Conservation (phyloP, 768 basidiomycete species). For the Pholiota microspora region DNA sequence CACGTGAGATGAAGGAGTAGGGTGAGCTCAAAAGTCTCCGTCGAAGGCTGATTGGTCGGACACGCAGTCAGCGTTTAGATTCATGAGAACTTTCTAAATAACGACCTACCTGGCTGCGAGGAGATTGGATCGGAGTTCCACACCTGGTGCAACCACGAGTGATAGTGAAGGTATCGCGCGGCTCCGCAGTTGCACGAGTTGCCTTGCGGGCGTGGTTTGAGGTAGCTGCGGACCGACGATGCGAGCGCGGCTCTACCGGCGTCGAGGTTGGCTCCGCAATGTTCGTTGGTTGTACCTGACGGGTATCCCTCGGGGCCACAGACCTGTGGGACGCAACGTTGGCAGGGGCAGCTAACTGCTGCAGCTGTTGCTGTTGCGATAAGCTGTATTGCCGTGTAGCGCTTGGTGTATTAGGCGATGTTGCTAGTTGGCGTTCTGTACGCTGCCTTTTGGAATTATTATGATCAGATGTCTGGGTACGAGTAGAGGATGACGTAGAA, state of each 20-base stretch:
- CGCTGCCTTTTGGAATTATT: conserved; percentile 16
- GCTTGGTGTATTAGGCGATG: conserved; percentile 9
- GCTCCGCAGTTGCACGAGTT: neutral
- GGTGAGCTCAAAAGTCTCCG: conserved; percentile 10
- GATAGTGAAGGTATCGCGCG: conserved; percentile 20
- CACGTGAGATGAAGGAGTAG: conserved; percentile 27
- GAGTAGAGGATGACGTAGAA: conserved; percentile 11
- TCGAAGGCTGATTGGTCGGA: neutral
- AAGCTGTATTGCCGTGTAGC: neutral
- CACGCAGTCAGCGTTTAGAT: neutral
- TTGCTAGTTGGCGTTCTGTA: conserved; percentile 14
- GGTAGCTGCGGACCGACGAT: neutral
- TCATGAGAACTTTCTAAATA: neutral
- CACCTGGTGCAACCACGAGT: conserved; percentile 26
- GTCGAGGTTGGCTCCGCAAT: conserved; percentile 1
- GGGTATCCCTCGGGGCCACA: conserved; percentile 21
- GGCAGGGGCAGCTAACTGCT: conserved; percentile 9
- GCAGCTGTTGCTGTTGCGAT: neutral
- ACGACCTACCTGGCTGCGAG: conserved; percentile 21
- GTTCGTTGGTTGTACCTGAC: conserved; percentile 18
- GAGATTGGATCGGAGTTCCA: conserved; percentile 19
- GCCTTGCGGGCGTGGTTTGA: neutral
- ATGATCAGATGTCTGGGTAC: conserved; percentile 10
- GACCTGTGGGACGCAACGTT: conserved; percentile 15
- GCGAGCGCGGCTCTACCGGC: conserved; percentile 2